These are phyloP conservation scores for Artemisia annua DNA, from an alignment of 129 eudicot species.

Conservation along the genomic window DNA sequence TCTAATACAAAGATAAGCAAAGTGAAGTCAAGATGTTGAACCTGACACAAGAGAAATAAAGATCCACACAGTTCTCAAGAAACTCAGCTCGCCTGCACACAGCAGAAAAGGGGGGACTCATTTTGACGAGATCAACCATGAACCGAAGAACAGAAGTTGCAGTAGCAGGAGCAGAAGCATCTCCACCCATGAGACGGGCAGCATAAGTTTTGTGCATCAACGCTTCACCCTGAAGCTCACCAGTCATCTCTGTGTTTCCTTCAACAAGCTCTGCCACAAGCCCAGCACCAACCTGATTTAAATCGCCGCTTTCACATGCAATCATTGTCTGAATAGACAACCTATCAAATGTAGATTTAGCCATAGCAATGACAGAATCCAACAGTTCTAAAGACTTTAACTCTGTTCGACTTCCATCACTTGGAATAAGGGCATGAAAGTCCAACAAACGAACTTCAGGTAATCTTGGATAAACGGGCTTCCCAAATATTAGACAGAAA, in stretches of 20 bases:
- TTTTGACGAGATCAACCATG: slow-evolving; percentile 95
- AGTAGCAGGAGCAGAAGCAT: slow-evolving; percentile 93
- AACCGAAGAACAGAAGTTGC: slow-evolving; percentile 94
- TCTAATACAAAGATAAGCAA: slow-evolving; percentile 12
- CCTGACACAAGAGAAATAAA: slow-evolving; percentile 97
- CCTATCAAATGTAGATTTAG: slow-evolving; percentile 88
- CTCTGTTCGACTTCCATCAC: slow-evolving; percentile 68
- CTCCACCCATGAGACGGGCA: slow-evolving; percentile 99
- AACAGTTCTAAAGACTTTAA: slow-evolving; percentile 80
- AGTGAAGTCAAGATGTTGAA: slow-evolving; percentile 26
- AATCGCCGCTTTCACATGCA: slow-evolving; percentile 77
- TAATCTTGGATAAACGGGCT: slow-evolving; percentile 90
- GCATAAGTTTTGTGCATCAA: slow-evolving; percentile 99
- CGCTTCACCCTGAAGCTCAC: slow-evolving; percentile 99
- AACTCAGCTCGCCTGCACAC: slow-evolving; percentile 80
- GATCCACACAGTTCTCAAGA: slow-evolving; percentile 89
- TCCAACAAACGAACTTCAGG: slow-evolving; percentile 98
- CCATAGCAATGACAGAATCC: slow-evolving; percentile 92
- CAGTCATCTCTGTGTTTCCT: slow-evolving; percentile 71
- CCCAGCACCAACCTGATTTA: slow-evolving; percentile 74
- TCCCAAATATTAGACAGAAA: slow-evolving; percentile 88
- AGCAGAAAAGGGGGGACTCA: slow-evolving; percentile 82
- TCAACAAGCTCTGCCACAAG: slow-evolving; percentile 82
- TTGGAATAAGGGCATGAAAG: slow-evolving; percentile 93
- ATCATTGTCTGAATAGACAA: slow-evolving; percentile 67